A percentile compares a stretch with the other conserved stretches of the same genome.
Evolutionary conservation across 495 filamentous ascomycete genomes (phyloP).

Genomic region (Pyronema omphalodes): DNA sequence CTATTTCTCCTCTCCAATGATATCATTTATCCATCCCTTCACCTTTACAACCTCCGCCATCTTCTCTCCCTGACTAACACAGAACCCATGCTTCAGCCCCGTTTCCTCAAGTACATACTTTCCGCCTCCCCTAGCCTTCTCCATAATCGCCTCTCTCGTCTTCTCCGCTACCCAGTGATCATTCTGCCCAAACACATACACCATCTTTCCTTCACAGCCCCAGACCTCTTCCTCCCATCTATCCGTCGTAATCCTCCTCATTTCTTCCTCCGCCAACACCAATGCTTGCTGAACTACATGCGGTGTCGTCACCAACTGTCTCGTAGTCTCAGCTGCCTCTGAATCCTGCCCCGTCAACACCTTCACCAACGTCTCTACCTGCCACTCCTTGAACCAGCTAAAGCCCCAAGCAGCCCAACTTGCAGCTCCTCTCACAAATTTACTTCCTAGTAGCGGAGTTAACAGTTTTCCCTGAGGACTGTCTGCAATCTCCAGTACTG

Average conservation of each 20-base stretch:
- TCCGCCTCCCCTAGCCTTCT: neutral
- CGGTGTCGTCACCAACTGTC: constrained; percentile 40
- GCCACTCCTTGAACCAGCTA: constrained; percentile 26
- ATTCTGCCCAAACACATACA: constrained; percentile 29
- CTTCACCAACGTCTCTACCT: constrained; percentile 30
- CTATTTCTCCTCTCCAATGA: neutral
- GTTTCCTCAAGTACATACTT: neutral
- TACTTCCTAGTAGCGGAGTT: constrained; percentile 22
- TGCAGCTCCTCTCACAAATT: neutral
- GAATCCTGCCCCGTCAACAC: constrained; percentile 35
- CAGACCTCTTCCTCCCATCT: constrained; percentile 61
- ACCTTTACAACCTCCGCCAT: constrained; percentile 3
- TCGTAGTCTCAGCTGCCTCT: constrained; percentile 41
- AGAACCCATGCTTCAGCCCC: constrained; percentile 4
- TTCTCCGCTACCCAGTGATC: constrained; percentile 4
- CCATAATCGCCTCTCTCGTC: constrained; percentile 28
- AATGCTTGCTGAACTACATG: constrained; percentile 54
- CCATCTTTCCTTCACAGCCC: constrained; percentile 31
- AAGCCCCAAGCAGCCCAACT: constrained; percentile 22
- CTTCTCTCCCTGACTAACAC: constrained; percentile 1
- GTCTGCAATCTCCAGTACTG: constrained; percentile 52
- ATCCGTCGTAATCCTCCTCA: constrained; percentile 55
- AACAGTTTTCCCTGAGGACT: constrained; percentile 45
- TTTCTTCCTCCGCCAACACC: constrained; percentile 57
- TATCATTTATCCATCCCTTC: neutral